phyloP scores from a whole-genome alignment of 2,329 filamentous ascomycete genomes.

The Trichoderma aggressivum region DNA sequence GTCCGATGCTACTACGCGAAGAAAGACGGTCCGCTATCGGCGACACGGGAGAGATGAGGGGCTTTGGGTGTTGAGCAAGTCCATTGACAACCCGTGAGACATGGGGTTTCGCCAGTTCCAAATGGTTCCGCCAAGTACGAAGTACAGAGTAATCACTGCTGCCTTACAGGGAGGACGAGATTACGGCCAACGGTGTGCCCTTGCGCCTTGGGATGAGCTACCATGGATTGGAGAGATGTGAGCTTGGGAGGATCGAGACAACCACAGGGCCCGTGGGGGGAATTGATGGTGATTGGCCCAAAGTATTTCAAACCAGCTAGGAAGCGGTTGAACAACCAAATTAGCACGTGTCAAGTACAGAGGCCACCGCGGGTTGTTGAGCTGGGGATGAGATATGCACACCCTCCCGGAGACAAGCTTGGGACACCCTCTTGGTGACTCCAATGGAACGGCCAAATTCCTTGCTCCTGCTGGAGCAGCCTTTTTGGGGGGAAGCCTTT shows the following conservation, averaged over 20 bases:
- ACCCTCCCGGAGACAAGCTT: neutral
- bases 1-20: conserved; percentile 1
- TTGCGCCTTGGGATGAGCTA: neutral
- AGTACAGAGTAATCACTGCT: neutral
- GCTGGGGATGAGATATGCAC: conserved; percentile 4
- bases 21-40: conserved; percentile 9
- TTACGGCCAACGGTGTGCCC: neutral
- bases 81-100: conserved; percentile 4
- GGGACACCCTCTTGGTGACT: conserved; percentile 5
- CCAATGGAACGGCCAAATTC: neutral
- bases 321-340: neutral
- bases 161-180: neutral
- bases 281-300: neutral
- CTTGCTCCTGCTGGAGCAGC: neutral
- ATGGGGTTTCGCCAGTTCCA: conserved; percentile 2
- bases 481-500: neutral
- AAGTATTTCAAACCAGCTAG: neutral
- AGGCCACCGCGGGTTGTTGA: neutral
- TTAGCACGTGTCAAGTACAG: conserved; percentile 10
- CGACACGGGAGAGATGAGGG: conserved; percentile 2
- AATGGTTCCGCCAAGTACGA: neutral
- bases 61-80: neutral
- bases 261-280: neutral
- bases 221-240: neutral
- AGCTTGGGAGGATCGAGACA: conserved; percentile 11